phyloP scores from a whole-genome alignment of 1,284 basidiomycete species.

The Pseudozyma pruni region DNA sequence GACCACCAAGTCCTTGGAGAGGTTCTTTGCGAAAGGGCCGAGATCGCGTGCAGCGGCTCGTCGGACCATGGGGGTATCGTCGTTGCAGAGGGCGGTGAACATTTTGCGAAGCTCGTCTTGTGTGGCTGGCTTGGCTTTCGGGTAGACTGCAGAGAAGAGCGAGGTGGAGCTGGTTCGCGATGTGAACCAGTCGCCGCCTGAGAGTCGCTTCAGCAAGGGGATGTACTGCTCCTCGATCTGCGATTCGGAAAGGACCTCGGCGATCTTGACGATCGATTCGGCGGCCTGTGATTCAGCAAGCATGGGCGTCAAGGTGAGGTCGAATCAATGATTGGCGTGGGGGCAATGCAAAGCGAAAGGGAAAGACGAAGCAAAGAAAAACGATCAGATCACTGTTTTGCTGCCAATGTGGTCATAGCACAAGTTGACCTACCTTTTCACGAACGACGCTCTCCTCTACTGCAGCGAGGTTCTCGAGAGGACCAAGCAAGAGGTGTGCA shows the following conservation, averaged over 20 bases:
- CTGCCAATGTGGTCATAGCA: no score
- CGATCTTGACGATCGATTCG: conserved; percentile 94
- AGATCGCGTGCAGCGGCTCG: conserved; percentile 96
- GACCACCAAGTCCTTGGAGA: conserved; percentile 70
- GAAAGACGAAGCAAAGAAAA: not conserved
- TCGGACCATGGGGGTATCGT: conserved; percentile 99
- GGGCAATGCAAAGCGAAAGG: no score
- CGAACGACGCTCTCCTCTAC: conserved; percentile 98
- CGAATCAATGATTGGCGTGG: no score
- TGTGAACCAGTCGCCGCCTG: conserved; percentile 99
- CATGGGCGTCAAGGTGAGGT: no score
- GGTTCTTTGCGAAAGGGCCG: conserved; percentile 71
- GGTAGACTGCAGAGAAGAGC: conserved; percentile 91
- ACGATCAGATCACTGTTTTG: conserved; percentile 3
- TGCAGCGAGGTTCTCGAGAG: conserved; percentile 93
- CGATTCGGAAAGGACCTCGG: conserved; percentile 78
- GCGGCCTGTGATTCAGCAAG: conserved; percentile 73
- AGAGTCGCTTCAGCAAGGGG: conserved; percentile 87
- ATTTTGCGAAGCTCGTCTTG: conserved; percentile 91
- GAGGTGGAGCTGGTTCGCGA: conserved; percentile 95
- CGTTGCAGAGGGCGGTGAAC: conserved; percentile 83
- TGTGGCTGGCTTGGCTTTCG: conserved; percentile 70
- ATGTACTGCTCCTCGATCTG: conserved; percentile 93
- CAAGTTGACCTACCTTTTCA: conserved; percentile 80
- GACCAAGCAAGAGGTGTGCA: conserved; percentile 89